Evolutionary conservation across 2,329 filamentous ascomycete genomes (phyloP).

Genomic region (Mycogone perniciosa): DNA sequence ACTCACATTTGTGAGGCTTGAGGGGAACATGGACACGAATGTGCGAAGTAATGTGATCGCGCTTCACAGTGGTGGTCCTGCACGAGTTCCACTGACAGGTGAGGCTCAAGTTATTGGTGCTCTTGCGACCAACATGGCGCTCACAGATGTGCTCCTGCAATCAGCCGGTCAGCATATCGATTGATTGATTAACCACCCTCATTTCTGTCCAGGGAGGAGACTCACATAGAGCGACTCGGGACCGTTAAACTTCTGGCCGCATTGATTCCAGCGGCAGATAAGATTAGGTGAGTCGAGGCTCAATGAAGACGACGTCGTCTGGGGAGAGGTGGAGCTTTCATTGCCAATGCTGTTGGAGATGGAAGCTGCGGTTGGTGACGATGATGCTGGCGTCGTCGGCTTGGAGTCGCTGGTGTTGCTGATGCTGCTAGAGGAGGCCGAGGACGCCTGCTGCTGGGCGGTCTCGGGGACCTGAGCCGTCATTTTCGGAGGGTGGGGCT

Average conservation of each 20-base stretch:
- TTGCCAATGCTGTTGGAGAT: constrained; percentile 2
- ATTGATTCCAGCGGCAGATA: constrained; percentile 54
- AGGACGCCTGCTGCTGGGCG: constrained; percentile 13
- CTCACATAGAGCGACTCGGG: constrained; percentile 57
- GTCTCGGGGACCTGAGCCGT: constrained; percentile 26
- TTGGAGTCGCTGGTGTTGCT: constrained; percentile 28
- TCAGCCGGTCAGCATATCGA: neutral
- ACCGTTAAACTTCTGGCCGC: constrained; percentile 51
- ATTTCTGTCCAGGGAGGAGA: constrained; percentile 9
- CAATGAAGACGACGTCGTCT: constrained; percentile 3
- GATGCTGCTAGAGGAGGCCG: constrained; percentile 15
- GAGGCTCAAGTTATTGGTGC: constrained; percentile 95
- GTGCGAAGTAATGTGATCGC: constrained; percentile 98
- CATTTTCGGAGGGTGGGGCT: constrained; percentile 20
- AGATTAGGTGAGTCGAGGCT: constrained; percentile 25
- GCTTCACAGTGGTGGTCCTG: constrained; percentile 94
- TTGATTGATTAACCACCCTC: too few species aligned
- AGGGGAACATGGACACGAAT: constrained; percentile 98
- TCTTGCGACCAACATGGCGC: constrained; percentile 96
- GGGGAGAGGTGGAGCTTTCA: neutral
- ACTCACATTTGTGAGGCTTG: constrained; percentile 98
- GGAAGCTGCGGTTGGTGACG: constrained; percentile 7
- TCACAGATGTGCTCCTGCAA: constrained; percentile 92
- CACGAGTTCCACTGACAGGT: constrained; percentile 97
- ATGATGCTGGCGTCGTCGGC: constrained; percentile 3